Conservation (phyloP, 345 rosid genomes). For the Odontarrhena argentea region DNA sequence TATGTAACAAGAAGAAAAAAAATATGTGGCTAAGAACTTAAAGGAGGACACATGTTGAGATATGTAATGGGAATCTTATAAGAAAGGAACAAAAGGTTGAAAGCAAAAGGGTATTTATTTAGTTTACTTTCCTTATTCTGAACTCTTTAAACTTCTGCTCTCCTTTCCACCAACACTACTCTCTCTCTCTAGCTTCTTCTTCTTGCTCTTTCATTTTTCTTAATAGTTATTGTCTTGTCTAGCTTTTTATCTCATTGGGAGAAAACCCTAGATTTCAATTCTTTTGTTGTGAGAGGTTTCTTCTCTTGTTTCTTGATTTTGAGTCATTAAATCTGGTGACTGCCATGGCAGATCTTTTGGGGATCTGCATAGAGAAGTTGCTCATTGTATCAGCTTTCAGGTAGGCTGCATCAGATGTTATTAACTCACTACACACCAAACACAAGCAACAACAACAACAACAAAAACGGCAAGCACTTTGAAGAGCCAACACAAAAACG, state of each 20-base stretch:
- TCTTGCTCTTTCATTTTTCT: slow-evolving; percentile 27
- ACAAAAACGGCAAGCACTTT: slow-evolving; percentile 43
- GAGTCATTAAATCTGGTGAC: slow-evolving; percentile 48
- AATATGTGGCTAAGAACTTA: slow-evolving; percentile 37
- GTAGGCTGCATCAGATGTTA: slow-evolving; percentile 44
- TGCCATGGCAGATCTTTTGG: slow-evolving; percentile 53
- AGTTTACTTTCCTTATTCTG: slow-evolving; percentile 40
- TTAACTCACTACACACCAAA: slow-evolving; percentile 40
- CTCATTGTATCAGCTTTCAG: slow-evolving; percentile 45
- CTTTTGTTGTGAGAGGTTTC: slow-evolving; percentile 1
- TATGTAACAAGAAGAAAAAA: slow-evolving; percentile 3
- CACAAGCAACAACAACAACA: slow-evolving; percentile 24
- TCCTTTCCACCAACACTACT: slow-evolving; percentile 40
- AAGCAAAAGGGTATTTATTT: slow-evolving; percentile 40
- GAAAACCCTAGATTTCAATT: slow-evolving; percentile 36
- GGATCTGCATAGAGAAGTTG: slow-evolving; percentile 51
- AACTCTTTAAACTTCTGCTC: slow-evolving; percentile 36
- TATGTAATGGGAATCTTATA: slow-evolving; percentile 39
- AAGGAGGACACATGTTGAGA: slow-evolving; percentile 33
- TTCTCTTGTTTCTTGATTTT: slow-evolving; percentile 27
- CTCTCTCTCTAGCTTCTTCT: neutral
- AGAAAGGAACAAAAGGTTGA: slow-evolving; percentile 38
- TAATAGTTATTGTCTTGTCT: slow-evolving; percentile 20
- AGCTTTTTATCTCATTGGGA: slow-evolving; percentile 19
- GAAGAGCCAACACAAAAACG: slow-evolving; percentile 32